These are phyloP conservation scores for Ceratocystis huliohia DNA, from an alignment of 2,329 filamentous ascomycete species.

Conservation along the genomic window DNA sequence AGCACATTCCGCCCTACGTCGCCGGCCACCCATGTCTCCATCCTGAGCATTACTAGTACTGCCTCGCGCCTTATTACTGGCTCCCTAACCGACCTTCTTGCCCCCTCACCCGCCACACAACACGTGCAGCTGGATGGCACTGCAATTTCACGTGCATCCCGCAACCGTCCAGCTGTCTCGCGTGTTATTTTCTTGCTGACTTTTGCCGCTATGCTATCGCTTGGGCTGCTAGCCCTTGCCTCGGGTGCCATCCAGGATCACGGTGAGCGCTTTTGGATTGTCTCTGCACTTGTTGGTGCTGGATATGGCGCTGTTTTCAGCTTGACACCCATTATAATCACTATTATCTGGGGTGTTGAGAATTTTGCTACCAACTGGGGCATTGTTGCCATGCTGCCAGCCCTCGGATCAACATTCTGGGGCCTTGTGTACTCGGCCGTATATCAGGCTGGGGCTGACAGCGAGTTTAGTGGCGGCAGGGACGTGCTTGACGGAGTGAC, in stretches of 20 bases:
- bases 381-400: slow-evolving; percentile 83
- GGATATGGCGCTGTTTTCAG: slow-evolving; percentile 90
- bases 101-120: slow-evolving; percentile 50
- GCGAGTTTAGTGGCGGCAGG: slow-evolving; percentile 26
- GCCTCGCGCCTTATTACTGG: slow-evolving; percentile 82
- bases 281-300: slow-evolving; percentile 71
- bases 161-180: slow-evolving; percentile 48
- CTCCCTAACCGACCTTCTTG: slow-evolving; percentile 75
- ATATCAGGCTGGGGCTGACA: slow-evolving; percentile 55
- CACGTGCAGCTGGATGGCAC: slow-evolving; percentile 37
- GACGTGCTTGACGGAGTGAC: not conserved
- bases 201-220: slow-evolving; percentile 59
- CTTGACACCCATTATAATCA: slow-evolving; percentile 80
- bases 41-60: slow-evolving; percentile 82
- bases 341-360: slow-evolving; percentile 96
- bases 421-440: slow-evolving; percentile 74
- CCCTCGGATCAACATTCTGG: slow-evolving; percentile 79
- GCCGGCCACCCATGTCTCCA: slow-evolving; percentile 79
- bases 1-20: slow-evolving; percentile 37
- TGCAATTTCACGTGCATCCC: slow-evolving; percentile 24
- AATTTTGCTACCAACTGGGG: slow-evolving; percentile 99
- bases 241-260: slow-evolving; percentile 63
- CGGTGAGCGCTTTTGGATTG: slow-evolving; percentile 68
- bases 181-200: slow-evolving; percentile 67
- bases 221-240: slow-evolving; percentile 67